A percentile compares a stretch with the other conserved stretches of the same genome.
Evolutionary conservation across 2,329 filamentous ascomycete species (phyloP).

Genomic region (Aspergillus hiratsukae): DNA sequence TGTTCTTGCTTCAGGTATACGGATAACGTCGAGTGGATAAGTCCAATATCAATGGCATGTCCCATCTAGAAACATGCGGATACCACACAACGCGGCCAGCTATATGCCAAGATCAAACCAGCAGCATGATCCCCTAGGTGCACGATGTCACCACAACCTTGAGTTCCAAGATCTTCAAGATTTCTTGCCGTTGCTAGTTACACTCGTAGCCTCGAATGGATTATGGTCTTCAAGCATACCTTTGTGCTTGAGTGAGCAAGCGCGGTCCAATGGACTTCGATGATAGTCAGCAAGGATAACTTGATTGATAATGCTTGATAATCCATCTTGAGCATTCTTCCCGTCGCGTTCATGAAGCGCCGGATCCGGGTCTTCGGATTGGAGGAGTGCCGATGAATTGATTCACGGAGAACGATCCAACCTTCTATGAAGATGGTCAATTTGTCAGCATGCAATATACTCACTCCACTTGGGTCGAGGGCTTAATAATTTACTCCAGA

Average conservation of each 20-base stretch:
- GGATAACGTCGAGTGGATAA: neutral
- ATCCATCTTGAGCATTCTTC: neutral
- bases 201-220: neutral
- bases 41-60: neutral
- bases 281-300: neutral
- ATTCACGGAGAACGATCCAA: neutral
- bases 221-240: neutral
- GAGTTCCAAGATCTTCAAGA: too few relatives aligned
- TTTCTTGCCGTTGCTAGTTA: neutral
- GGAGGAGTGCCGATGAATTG: neutral
- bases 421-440: neutral
- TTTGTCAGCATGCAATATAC: neutral
- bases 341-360: neutral
- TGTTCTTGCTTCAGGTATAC: neutral
- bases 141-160: neutral
- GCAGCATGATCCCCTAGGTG: neutral
- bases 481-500: neutral
- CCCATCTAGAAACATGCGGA: neutral
- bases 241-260: neutral
- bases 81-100: neutral
- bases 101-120: neutral
- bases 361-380: too few relatives aligned
- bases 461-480: neutral
- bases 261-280: neutral
- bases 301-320: neutral